Conservation (phyloP, 2,329 filamentous ascomycete species). For the Aspergillus sp. region DNA sequence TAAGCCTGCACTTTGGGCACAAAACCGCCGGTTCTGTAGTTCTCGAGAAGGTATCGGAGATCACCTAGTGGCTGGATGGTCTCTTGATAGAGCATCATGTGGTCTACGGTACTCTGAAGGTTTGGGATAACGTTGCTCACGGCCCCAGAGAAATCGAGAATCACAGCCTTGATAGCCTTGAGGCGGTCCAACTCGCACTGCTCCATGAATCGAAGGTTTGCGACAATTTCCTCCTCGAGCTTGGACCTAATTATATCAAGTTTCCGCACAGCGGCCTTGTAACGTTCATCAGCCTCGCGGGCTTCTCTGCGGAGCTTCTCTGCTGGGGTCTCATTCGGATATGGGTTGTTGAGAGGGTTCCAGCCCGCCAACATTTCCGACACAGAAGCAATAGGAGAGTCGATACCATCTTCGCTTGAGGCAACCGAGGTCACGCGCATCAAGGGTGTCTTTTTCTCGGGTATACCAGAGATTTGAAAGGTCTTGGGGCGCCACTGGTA, state of each 20-base stretch:
- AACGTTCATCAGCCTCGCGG: slow-evolving; percentile 86
- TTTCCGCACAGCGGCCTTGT: slow-evolving; percentile 83
- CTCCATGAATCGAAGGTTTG: slow-evolving; percentile 94
- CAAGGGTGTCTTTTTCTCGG: slow-evolving; percentile 79
- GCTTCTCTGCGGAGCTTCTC: slow-evolving; percentile 89
- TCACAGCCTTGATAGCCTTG: slow-evolving; percentile 97
- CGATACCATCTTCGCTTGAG: slow-evolving; percentile 63
- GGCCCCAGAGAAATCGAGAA: slow-evolving; percentile 95
- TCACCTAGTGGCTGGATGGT: slow-evolving; percentile 94
- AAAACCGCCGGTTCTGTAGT: slow-evolving; percentile 93
- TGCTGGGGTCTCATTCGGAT: slow-evolving; percentile 90
- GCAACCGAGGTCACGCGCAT: slow-evolving; percentile 75
- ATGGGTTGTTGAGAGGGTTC: slow-evolving; percentile 87
- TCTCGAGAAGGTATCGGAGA: slow-evolving; percentile 91
- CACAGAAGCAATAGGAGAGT: slow-evolving; percentile 82
- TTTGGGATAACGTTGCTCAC: slow-evolving; percentile 98
- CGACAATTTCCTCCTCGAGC: slow-evolving; percentile 91
- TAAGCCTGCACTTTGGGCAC: slow-evolving; percentile 89
- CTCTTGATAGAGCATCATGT: slow-evolving; percentile 99
- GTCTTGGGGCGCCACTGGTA: slow-evolving; percentile 96
- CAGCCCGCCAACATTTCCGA: slow-evolving; percentile 89
- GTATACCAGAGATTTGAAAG: slow-evolving; percentile 84
- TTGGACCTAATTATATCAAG: slow-evolving; percentile 90
- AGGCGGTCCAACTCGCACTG: slow-evolving; percentile 94
- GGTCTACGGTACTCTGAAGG: slow-evolving; percentile 92